Base-by-base conservation (phyloP, 768 basidiomycete species). In the Hypsizygus marmoreus region DNA sequence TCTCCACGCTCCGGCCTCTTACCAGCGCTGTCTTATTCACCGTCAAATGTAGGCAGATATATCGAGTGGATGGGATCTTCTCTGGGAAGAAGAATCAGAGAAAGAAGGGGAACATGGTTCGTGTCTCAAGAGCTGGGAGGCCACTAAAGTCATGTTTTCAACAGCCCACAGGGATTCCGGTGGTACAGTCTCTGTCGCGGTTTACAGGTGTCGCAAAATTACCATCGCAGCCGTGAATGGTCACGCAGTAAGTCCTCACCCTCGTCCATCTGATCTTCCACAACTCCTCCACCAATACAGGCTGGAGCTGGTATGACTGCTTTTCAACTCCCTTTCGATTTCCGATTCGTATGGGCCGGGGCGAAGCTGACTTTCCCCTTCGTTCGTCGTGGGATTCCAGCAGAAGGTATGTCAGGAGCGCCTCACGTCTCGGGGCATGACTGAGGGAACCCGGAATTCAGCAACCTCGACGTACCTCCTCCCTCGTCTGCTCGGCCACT, bases 131-230 rank as follows among this genome's bases (percentile, higher is more conserved):
- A n/a, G n/a, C n/a, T n/a, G n/a, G n/a, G n/a, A n/a, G n/a, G n/a
- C n/a, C n/a, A n/a, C n/a, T n/a, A n/a, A 19, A 22, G 22, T 37
- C 34, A 35, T 48, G 16, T 22, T 28, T 20, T 23, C 38, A 22
- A 20, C 49, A 75, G 75, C 75, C 7, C 74, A 77, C 56, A 64
- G 78, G 26, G 80, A 82, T 49, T 51, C 61, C 3, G 80, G 80
- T 34, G 80, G 80, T 2, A 50, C 61, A 22, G 65, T 76, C 6
- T 56, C 77, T 14, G 53, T 82, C 36, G 68, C 70, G 6, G 72
- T 81, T 38, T 72, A 74, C 41, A 68, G 69, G 5, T 82, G 78
- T 60, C 73, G 79, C 34, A 82, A 82, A 56, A 68, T 82, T 10
- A 73, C 78, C 12, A 72, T 77, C 26, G 65, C 65, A 26, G 75